Base-by-base conservation (phyloP, 225 moss, liverwort and hornwort genomes). In the Anthoceros angustus region DNA sequence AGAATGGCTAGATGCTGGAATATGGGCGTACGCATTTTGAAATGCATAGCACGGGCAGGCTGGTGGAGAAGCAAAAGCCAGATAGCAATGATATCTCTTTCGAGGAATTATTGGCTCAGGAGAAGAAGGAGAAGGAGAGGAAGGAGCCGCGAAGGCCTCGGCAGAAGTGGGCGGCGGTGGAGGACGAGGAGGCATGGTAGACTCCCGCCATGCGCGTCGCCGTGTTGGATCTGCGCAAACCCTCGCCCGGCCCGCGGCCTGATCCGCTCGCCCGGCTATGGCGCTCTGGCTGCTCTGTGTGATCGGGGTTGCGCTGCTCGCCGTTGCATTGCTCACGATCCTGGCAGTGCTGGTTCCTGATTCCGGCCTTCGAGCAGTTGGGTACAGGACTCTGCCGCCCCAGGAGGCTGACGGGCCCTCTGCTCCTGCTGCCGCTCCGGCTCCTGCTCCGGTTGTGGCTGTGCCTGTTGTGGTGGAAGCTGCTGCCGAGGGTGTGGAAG, bases 21-120 rank as follows among this genome's bases (percentile, higher is more conserved):
- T 94, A 94, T 62, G 90, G 93, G 23, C 80, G 93, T 70, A 82
- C 93, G 12, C 93, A 94, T 73, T 94, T 90, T 70, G 90, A 94
- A 72, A 80, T 94, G 78, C 93, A 94, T 18, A 94, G 87, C 72
- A 94, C 93, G 16, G 90, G 93, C 41, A 87, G 87, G 66, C 69
- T 94, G 72, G 87, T 94, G 74, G 94, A 94, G 73, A 94, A 90
- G 81, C 46, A 86, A 23, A 87, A 90, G 69, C 66, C 76, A 20
- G 87, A 88, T 42, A 84, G 84, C 23, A 76, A 73, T 49, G 90
- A 90, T 74, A 90, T 90, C 48, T 88, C 90, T 8, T 94, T 94
- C 45, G 90, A 94, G 76, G 94, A 94, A 73, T 72, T 94, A 69
- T 78, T 94, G 41, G 94, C 90, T 26, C 89, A 88, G 32, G 32